Conservation (phyloP, 2,329 filamentous ascomycete genomes). For the Hymenoscyphus fraxineus region DNA sequence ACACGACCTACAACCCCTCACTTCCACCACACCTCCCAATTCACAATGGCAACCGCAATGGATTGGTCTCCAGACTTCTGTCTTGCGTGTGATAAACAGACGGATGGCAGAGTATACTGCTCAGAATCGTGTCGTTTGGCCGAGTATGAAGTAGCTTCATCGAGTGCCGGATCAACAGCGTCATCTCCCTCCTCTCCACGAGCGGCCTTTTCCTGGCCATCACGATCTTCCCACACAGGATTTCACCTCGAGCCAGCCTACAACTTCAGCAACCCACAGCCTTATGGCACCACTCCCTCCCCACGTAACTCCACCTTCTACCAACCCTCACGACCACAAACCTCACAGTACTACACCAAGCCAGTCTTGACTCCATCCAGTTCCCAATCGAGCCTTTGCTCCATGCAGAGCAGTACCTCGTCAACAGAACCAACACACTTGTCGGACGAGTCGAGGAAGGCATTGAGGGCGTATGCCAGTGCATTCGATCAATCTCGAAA, state of each 20-base stretch:
- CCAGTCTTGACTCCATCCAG: constrained; percentile 65
- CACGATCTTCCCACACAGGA: constrained; percentile 43
- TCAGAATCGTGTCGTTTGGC: constrained; percentile 86
- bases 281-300: constrained; percentile 50
- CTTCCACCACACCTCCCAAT: constrained; percentile 13
- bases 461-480: constrained; percentile 80
- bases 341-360: constrained; percentile 41
- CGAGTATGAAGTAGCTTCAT: constrained; percentile 72
- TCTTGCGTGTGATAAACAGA: constrained; percentile 88
- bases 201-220: constrained; percentile 47
- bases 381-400: constrained; percentile 80
- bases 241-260: constrained; percentile 72
- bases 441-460: constrained; percentile 72
- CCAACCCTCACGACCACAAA: constrained; percentile 49
- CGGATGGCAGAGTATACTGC: constrained; percentile 79
- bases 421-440: constrained; percentile 54
- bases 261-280: constrained; percentile 65
- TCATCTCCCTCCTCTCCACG: constrained; percentile 51
- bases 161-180: constrained; percentile 52
- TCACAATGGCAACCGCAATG: constrained; percentile 34
- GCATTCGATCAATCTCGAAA: constrained; percentile 70
- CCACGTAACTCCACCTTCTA: constrained; percentile 35
- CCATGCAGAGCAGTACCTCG: constrained; percentile 58
- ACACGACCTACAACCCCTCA: constrained; percentile 5
- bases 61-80: constrained; percentile 88